These are phyloP conservation scores for Termitomyces sp. DNA, from an alignment of 768 basidiomycete species.

Conservation along the genomic window DNA sequence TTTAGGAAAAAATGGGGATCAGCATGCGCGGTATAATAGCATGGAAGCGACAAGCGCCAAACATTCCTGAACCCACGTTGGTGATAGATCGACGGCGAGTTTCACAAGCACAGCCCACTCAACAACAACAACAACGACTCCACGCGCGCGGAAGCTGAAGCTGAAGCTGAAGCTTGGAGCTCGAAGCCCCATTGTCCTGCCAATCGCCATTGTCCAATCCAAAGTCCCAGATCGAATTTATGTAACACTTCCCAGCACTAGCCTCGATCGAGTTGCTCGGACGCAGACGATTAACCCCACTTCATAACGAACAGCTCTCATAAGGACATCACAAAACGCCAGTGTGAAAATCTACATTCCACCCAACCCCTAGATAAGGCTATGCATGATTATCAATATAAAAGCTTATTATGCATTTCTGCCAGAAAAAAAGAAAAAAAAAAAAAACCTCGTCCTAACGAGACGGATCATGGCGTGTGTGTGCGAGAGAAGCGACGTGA, in stretches of 20 bases:
- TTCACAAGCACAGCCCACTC: not conserved
- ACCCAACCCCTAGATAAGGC: not conserved
- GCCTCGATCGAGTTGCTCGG: too few species aligned
- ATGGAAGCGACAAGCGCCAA: not conserved
- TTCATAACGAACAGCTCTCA: too few species aligned
- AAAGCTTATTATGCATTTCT: not conserved
- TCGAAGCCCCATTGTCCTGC: too few species aligned
- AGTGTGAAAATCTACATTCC: not conserved
- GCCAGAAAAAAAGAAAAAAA: too few species aligned
- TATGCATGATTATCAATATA: conserved; percentile 1
- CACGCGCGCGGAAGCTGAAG: too few species aligned
- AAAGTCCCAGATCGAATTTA: not conserved
- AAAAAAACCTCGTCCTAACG: not conserved
- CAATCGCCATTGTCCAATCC: not conserved
- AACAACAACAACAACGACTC: too few species aligned
- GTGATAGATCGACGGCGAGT: not conserved
- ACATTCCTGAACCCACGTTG: not conserved
- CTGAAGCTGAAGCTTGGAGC: too few species aligned
- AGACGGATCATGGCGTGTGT: too few species aligned
- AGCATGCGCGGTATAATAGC: not conserved
- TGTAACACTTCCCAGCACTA: too few species aligned
- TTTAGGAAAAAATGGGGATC: not conserved
- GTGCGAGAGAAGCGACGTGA: too few species aligned
- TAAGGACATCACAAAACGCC: too few species aligned
- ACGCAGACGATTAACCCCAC: too few species aligned